phyloP scores from a whole-genome alignment of 2,329 filamentous ascomycete species.

The Aschersonia sp. region DNA sequence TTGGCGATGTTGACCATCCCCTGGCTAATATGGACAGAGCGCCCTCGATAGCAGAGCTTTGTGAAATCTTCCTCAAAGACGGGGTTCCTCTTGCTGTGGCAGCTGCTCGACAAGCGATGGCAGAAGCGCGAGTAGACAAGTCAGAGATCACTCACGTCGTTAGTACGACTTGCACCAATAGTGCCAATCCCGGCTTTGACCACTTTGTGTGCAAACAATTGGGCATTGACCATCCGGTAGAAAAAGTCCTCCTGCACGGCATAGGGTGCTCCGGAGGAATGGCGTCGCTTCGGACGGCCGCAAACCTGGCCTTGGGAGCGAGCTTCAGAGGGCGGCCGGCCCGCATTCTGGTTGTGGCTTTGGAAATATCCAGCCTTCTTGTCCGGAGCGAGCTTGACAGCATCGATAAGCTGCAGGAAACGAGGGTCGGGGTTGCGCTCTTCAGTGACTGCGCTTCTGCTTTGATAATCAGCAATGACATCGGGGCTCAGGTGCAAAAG shows the following conservation, averaged over 20 bases:
- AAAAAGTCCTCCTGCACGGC: conserved; percentile 52
- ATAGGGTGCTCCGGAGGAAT: conserved; percentile 53
- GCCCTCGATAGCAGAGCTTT: not conserved
- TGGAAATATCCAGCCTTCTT: conserved; percentile 47
- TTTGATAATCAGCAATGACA: conserved; percentile 46
- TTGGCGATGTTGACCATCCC: not conserved
- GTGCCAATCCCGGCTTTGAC: conserved; percentile 54
- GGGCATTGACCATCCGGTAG: conserved; percentile 40
- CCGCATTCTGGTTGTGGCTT: conserved; percentile 42
- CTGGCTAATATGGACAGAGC: not conserved
- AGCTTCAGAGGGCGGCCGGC: conserved; percentile 43
- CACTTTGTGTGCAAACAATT: conserved; percentile 47
- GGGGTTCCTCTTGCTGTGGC: not conserved
- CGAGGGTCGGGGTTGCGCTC: conserved; percentile 49
- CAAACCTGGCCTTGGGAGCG: conserved; percentile 50
- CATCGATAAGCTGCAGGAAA: conserved; percentile 41
- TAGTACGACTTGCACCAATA: conserved; percentile 54
- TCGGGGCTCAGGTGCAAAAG: conserved; percentile 27
- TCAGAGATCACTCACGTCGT: conserved; percentile 50
- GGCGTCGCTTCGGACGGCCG: conserved; percentile 46
- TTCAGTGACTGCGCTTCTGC: conserved; percentile 62
- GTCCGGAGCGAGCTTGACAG: conserved; percentile 52
- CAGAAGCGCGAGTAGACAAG: not conserved
- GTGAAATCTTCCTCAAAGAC: not conserved
- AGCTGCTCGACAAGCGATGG: not conserved